These are phyloP conservation scores for Limnanthes douglasii DNA, from an alignment of 345 rosid species.

Conservation along the genomic window DNA sequence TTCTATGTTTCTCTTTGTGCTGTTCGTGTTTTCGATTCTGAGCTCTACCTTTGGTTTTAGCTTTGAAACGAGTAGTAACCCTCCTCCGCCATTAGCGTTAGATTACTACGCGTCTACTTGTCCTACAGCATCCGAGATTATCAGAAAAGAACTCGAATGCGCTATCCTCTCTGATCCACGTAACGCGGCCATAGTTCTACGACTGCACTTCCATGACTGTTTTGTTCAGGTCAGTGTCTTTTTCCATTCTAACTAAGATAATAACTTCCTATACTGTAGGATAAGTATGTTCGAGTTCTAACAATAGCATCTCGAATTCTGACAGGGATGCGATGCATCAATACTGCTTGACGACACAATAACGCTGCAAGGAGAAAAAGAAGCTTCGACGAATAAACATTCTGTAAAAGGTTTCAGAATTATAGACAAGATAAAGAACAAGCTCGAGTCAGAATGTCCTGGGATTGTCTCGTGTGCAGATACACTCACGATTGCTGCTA, in stretches of 20 bases:
- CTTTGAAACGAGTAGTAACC: slow-evolving; percentile 15
- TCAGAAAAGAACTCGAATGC: slow-evolving; percentile 83
- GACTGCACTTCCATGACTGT: slow-evolving; percentile 86
- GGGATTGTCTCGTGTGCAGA: slow-evolving; percentile 90
- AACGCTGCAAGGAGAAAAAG: slow-evolving; percentile 56
- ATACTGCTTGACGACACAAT: slow-evolving; percentile 70
- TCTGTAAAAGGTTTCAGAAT: slow-evolving; percentile 48
- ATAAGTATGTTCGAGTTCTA: too few species aligned
- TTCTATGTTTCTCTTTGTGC: too few species aligned
- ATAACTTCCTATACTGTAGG: too few species aligned
- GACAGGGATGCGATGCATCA: slow-evolving; percentile 92
- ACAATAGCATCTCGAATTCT: slow-evolving; percentile 1
- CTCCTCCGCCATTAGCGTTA: slow-evolving; percentile 40
- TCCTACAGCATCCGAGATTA: slow-evolving; percentile 45
- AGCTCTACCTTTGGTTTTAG: slow-evolving; percentile 9
- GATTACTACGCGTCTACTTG: slow-evolving; percentile 63
- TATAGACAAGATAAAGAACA: slow-evolving; percentile 73
- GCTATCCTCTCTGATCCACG: slow-evolving; percentile 73
- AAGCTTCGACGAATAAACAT: slow-evolving; percentile 37
- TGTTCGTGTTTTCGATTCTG: slow-evolving; percentile 13
- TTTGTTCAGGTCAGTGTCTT: slow-evolving; percentile 75
- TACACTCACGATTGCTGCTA: slow-evolving; percentile 72
- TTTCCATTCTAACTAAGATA: too few species aligned
- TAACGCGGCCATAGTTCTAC: slow-evolving; percentile 54
- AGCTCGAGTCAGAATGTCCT: slow-evolving; percentile 82